A percentile compares a stretch with the other conserved stretches of the same genome.
Conservation (phyloP, 1,139 yeast genomes). For the Geotrichum fermentans region DNA sequence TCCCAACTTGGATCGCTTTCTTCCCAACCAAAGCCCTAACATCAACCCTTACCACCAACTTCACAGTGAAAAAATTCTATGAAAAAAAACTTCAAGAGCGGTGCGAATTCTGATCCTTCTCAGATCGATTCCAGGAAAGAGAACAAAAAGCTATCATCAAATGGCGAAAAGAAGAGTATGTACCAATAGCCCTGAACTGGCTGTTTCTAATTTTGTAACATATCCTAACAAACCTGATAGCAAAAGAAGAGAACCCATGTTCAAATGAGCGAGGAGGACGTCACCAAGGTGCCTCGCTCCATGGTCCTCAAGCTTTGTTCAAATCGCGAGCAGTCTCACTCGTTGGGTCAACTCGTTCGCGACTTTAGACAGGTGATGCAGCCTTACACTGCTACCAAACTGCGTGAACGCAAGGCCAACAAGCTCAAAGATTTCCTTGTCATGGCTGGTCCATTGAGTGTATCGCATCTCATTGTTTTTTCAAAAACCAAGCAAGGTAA, state of each 20-base stretch:
- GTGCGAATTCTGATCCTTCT: constrained; percentile 1
- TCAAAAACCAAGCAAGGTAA: constrained; percentile 77
- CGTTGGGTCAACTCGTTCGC: constrained; percentile 74
- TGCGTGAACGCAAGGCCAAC: constrained; percentile 82
- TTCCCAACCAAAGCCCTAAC: neutral
- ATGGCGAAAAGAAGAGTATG: constrained; percentile 51
- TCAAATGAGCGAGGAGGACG: constrained; percentile 59
- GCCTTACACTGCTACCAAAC: constrained; percentile 90
- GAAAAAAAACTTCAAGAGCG: neutral
- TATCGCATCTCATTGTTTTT: constrained; percentile 79
- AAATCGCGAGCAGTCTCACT: constrained; percentile 59
- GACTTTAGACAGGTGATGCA: constrained; percentile 91
- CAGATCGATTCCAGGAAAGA: no score
- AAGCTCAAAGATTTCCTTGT: constrained; percentile 84
- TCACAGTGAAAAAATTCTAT: constrained; percentile 1
- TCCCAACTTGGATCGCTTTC: no score
- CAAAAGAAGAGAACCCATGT: constrained; percentile 83
- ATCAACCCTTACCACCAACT: constrained; percentile 5
- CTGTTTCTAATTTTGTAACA: neutral
- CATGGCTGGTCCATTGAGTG: constrained; percentile 97
- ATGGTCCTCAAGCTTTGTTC: constrained; percentile 91
- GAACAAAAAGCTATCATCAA: no score
- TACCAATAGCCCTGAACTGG: constrained; percentile 12
- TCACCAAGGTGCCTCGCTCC: constrained; percentile 74
- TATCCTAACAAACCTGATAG: constrained; percentile 6